Percentiles rank a stretch among this genome's conserved stretches.
phyloP scores from a whole-genome alignment of 495 filamentous ascomycete species.

The Geopyxis carbonaria region DNA sequence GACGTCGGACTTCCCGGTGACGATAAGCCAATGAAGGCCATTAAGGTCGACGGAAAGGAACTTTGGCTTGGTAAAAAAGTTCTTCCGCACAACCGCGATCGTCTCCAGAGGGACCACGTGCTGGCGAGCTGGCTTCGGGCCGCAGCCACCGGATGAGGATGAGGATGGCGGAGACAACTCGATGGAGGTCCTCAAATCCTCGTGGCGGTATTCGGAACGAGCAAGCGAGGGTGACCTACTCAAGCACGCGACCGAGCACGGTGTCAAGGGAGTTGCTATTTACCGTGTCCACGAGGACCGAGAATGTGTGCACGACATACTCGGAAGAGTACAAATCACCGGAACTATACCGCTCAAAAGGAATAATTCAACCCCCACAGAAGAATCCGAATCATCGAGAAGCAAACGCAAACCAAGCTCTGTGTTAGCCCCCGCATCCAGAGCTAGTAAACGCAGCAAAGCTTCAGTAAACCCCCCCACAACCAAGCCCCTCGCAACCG shows the following conservation, averaged over 20 bases:
- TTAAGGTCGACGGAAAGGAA: background rate
- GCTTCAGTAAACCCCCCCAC: background rate
- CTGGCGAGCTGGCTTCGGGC: background rate
- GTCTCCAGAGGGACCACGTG: conserved; percentile 3
- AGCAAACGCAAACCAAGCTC: background rate
- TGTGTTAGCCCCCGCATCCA: background rate
- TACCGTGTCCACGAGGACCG: conserved; percentile 4
- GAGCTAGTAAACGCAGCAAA: background rate
- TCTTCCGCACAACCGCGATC: background rate
- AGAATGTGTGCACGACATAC: background rate
- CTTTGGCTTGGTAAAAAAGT: background rate
- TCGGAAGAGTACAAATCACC: background rate
- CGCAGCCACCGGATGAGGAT: background rate
- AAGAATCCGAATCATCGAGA: background rate
- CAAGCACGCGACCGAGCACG: background rate
- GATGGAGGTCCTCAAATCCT: background rate
- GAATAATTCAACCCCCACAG: background rate
- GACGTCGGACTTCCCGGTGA: background rate
- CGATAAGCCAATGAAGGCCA: background rate
- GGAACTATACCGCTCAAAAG: background rate
- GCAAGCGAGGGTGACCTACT: conserved; percentile 5
- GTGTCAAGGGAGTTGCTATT: conserved; percentile 1
- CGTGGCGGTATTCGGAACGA: background rate
- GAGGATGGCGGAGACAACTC: background rate
- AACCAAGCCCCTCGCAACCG: background rate